phyloP scores from a whole-genome alignment of 306 rosid genomes.

The Rubus idaeus region DNA sequence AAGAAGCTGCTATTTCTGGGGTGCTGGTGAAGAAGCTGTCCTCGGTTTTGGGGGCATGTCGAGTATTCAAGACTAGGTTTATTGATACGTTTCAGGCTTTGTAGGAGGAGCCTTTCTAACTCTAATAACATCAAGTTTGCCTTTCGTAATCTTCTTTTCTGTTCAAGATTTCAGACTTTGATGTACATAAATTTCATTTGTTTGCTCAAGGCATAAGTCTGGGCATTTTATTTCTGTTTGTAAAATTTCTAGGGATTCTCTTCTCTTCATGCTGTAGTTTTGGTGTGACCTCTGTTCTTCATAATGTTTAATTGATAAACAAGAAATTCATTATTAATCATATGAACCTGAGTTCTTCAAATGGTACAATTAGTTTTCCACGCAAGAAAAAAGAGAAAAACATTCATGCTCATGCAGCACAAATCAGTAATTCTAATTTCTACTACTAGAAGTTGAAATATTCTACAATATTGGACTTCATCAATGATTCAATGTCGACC shows the following conservation, averaged over 20 bases:
- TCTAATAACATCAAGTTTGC: conserved; percentile 51
- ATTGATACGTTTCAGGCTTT: conserved; percentile 46
- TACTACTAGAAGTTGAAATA: too few relatives aligned
- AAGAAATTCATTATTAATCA: neutral
- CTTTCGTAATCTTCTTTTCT: conserved; percentile 16
- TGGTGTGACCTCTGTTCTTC: neutral
- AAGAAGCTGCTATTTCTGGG: conserved; percentile 57
- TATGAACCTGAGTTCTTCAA: neutral
- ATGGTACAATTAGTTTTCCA: neutral
- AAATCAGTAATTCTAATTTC: too few relatives aligned
- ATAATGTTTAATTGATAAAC: neutral
- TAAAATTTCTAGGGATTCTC: conserved; percentile 23
- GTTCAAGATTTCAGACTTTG: conserved; percentile 45
- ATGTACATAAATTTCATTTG: conserved; percentile 70
- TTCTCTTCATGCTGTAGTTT: conserved; percentile 17
- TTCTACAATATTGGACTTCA: too few relatives aligned
- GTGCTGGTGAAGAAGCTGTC: conserved; percentile 40
- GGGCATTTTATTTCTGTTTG: conserved; percentile 53
- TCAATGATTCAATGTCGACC: too few relatives aligned
- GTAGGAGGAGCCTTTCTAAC: conserved; percentile 64
- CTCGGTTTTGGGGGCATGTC: conserved; percentile 42
- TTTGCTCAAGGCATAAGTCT: conserved; percentile 62
- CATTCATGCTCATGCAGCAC: too few relatives aligned
- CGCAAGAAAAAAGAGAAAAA: too few relatives aligned
- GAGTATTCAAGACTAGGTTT: conserved; percentile 49